Percentiles rank a stretch among this genome's conserved stretches.
These are phyloP conservation scores for Komagataella pastoris DNA, from an alignment of 805 yeast species.

Conservation along the genomic window DNA sequence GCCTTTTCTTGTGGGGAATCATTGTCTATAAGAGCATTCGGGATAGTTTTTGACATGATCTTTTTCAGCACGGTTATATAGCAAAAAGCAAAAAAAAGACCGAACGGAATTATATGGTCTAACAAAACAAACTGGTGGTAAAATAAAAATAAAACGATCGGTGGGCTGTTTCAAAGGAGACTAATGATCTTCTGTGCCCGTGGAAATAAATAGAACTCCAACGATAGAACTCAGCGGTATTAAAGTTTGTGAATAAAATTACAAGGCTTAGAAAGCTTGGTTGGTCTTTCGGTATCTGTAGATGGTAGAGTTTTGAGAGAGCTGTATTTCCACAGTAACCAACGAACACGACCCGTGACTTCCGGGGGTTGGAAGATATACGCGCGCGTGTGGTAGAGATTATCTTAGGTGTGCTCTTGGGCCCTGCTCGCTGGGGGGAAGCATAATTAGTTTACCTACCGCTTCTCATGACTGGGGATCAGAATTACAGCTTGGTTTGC, in stretches of 20 bases:
- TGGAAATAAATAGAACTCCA: not conserved
- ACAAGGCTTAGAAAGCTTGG: not conserved
- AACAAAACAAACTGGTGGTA: not conserved
- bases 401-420: not conserved
- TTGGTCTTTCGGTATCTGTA: not conserved
- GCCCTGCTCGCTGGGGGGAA: no score
- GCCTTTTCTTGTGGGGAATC: slow-evolving; percentile 19
- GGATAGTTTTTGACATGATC: slow-evolving; percentile 10
- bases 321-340: not conserved
- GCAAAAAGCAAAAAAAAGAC: not conserved
- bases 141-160: not conserved
- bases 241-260: not conserved
- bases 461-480: not conserved
- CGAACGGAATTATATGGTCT: not conserved
- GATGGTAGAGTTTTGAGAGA: not conserved
- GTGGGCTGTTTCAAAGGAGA: not conserved
- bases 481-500: not conserved
- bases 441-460: not conserved
- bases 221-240: not conserved
- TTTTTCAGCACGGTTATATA: not conserved
- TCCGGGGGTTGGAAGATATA: not conserved
- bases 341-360: not conserved
- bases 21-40: slow-evolving; percentile 18
- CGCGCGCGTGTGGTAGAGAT: not conserved
- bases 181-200: not conserved